phyloP scores from a whole-genome alignment of 192 early-diverging fungal species.

The Haplosporangium gracile region DNA sequence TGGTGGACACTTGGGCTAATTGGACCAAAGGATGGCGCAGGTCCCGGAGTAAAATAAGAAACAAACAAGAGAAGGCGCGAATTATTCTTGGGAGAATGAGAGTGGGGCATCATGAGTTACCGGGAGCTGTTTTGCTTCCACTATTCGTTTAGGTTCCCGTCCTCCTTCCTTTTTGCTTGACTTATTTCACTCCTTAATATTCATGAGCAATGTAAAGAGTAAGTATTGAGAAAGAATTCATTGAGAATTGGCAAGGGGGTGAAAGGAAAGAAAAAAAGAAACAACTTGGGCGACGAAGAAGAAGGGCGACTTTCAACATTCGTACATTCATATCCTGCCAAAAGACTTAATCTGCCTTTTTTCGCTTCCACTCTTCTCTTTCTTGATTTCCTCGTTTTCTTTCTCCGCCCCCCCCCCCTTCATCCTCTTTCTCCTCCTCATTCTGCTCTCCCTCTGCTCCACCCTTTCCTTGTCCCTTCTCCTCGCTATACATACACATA shows the following conservation, averaged over 20 bases:
- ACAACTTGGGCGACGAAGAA: not conserved
- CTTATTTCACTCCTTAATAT: not conserved
- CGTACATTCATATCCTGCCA: constrained; percentile 13
- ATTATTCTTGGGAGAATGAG: not conserved
- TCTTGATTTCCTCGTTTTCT: not conserved
- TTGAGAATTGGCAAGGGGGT: not conserved
- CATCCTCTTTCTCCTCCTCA: not conserved
- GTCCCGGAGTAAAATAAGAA: not conserved
- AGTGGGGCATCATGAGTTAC: not conserved
- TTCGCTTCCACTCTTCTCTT: not conserved
- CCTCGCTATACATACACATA: not conserved
- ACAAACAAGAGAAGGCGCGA: not conserved
- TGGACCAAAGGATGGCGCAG: not conserved
- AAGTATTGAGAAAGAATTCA: not conserved
- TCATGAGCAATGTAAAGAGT: not conserved
- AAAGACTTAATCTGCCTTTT: not conserved
- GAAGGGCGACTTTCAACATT: not conserved
- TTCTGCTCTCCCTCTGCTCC: not conserved
- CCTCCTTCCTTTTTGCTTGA: not conserved
- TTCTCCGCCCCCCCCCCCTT: not conserved
- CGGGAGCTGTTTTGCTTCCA: not conserved
- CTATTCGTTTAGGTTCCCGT: not conserved
- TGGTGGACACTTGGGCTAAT: not conserved
- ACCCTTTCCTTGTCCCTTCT: not conserved
- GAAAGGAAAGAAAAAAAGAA: not conserved